Evolutionary conservation across 768 basidiomycete species (phyloP).

Genomic region (Lactarius akahatsu): DNA sequence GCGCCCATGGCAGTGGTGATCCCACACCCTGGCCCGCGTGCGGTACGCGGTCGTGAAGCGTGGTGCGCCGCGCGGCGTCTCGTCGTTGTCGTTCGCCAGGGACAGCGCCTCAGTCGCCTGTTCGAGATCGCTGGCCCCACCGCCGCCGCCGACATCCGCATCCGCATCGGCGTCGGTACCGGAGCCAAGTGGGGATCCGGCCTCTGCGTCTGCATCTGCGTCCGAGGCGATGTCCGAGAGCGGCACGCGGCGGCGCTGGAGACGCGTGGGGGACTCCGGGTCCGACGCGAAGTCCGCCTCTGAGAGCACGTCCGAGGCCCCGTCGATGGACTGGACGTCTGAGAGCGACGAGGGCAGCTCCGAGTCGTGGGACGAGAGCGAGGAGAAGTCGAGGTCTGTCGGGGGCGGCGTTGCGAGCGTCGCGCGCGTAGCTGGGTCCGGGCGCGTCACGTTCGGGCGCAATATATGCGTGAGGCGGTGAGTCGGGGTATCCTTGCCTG

Average conservation of each 20-base stretch:
- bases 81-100: slow-evolving; percentile 34
- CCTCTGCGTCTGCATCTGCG: slow-evolving; percentile 34
- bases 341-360: slow-evolving; percentile 42
- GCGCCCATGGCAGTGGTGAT: slow-evolving; percentile 31
- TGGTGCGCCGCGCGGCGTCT: slow-evolving; percentile 30
- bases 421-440: slow-evolving; percentile 45
- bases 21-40: slow-evolving; percentile 34
- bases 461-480: slow-evolving; percentile 75
- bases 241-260: neutral
- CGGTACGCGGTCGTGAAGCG: slow-evolving; percentile 33
- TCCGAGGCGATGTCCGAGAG: slow-evolving; percentile 37
- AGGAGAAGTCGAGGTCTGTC: slow-evolving; percentile 62
- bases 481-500: slow-evolving; percentile 57
- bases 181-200: slow-evolving; percentile 3
- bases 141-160: neutral
- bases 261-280: slow-evolving; percentile 23
- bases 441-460: slow-evolving; percentile 69
- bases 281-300: slow-evolving; percentile 33
- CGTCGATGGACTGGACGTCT: slow-evolving; percentile 31
- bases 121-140: slow-evolving; percentile 19
- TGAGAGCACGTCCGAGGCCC: slow-evolving; percentile 30
- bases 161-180: slow-evolving; percentile 26
- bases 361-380: slow-evolving; percentile 50
- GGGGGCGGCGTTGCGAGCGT: slow-evolving; percentile 68
- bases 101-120: slow-evolving; percentile 35